A percentile compares a stretch with the other conserved stretches of the same genome.
phyloP scores from a whole-genome alignment of 1,284 basidiomycete species.

The Microstroma glucosiphilum region DNA sequence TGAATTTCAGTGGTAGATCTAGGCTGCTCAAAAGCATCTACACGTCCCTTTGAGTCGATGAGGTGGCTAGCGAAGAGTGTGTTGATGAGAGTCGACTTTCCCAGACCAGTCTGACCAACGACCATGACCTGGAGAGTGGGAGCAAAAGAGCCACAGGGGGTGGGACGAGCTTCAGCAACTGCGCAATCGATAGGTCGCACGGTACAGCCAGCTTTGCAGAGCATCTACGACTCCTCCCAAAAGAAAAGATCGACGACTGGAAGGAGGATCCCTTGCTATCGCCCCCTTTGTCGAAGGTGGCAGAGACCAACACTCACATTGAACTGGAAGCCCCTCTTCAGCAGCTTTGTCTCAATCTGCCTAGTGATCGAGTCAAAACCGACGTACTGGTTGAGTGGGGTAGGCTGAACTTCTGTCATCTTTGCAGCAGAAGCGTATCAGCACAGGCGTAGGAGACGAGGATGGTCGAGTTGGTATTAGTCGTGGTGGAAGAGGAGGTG shows the following conservation, averaged over 20 bases:
- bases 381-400: constrained; percentile 49
- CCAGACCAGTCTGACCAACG: constrained; percentile 88
- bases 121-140: constrained; percentile 22
- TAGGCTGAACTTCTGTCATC: constrained; percentile 12
- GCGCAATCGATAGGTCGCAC: neutral
- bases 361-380: constrained; percentile 66
- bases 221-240: too few relatives aligned
- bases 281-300: neutral
- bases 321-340: constrained; percentile 98
- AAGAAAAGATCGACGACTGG: too few relatives aligned
- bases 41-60: constrained; percentile 91
- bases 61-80: constrained; percentile 97
- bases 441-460: too few relatives aligned
- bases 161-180: neutral
- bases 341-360: constrained; percentile 97
- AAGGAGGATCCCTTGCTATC: too few relatives aligned
- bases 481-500: too few relatives aligned
- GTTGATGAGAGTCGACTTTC: constrained; percentile 97
- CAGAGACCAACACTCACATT: constrained; percentile 56
- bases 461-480: too few relatives aligned
- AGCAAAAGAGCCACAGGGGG: neutral
- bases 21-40: constrained; percentile 76
- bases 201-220: too few relatives aligned
- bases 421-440: too few relatives aligned
- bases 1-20: constrained; percentile 95